Percentiles rank a stretch among this genome's conserved stretches.
phyloP scores from a whole-genome alignment of 2,329 filamentous ascomycete genomes.

The Gnomoniopsis sp. region DNA sequence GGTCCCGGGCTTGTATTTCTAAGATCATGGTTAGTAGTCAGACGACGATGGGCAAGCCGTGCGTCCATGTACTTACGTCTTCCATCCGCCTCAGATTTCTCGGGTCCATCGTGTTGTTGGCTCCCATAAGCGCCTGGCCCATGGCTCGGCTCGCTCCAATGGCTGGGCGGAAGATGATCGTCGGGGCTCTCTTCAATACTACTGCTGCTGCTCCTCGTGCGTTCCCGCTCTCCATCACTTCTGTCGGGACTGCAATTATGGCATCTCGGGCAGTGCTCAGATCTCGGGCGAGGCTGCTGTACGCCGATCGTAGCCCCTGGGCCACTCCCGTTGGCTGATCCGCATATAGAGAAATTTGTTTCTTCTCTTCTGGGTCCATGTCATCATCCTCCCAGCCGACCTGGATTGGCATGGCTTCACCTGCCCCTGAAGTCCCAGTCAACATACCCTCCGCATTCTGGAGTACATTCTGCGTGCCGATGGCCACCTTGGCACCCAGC shows the following conservation, averaged over 20 bases:
- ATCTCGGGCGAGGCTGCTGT: slow-evolving; percentile 78
- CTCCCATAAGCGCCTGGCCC: slow-evolving; percentile 84
- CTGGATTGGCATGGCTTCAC: slow-evolving; percentile 12
- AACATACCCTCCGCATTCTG: slow-evolving; percentile 85
- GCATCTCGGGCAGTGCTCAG: slow-evolving; percentile 84
- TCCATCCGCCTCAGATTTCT: slow-evolving; percentile 76
- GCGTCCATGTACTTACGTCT: slow-evolving; percentile 65
- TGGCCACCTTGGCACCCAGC: slow-evolving; percentile 87
- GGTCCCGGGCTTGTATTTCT: slow-evolving; percentile 19
- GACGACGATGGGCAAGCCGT: background rate
- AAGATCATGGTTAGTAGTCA: slow-evolving; percentile 2
- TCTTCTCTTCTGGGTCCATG: slow-evolving; percentile 65
- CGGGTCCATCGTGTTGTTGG: slow-evolving; percentile 86
- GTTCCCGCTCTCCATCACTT: slow-evolving; percentile 81
- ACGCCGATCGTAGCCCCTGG: slow-evolving; percentile 80
- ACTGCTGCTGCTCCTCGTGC: slow-evolving; percentile 77
- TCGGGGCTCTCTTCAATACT: slow-evolving; percentile 80
- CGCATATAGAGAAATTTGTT: slow-evolving; percentile 86
- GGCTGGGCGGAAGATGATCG: slow-evolving; percentile 84
- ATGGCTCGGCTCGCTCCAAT: slow-evolving; percentile 88
- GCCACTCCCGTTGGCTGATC: slow-evolving; percentile 89
- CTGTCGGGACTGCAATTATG: slow-evolving; percentile 89
- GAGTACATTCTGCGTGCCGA: slow-evolving; percentile 90
- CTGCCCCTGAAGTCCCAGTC: slow-evolving; percentile 28
- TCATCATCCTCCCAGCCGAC: slow-evolving; percentile 46